Evolutionary conservation across 768 basidiomycete genomes (phyloP).

Genomic region (Agrocybe praecox): DNA sequence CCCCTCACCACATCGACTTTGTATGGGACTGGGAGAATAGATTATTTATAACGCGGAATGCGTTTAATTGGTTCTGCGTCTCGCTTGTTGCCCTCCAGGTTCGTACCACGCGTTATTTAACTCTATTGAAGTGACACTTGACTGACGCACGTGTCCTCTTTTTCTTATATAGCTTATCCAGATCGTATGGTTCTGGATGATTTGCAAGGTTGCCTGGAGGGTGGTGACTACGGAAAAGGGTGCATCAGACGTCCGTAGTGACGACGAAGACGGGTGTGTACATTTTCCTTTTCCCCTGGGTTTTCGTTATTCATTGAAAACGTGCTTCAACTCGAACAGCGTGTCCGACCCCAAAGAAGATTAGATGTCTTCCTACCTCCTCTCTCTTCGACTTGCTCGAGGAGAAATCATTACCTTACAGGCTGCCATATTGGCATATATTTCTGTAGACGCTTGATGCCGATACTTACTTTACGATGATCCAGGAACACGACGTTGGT

Average conservation of each 20-base stretch:
- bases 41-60: conserved; percentile 50
- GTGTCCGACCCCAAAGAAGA: conserved; percentile 35
- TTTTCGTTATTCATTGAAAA: not conserved
- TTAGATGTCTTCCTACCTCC: conserved; percentile 5
- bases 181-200: conserved; percentile 85
- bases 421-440: conserved; percentile 6
- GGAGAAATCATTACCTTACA: conserved; percentile 2
- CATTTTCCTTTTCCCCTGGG: not conserved
- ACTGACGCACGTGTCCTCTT: conserved; percentile 11
- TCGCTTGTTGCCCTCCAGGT: conserved; percentile 70
- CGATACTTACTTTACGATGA: conserved; percentile 14
- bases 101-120: not conserved
- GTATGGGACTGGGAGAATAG: conserved; percentile 63
- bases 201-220: conserved; percentile 79
- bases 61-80: conserved; percentile 49
- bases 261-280: conserved; percentile 66
- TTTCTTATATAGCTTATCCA: conserved; percentile 66
- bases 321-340: conserved; percentile 5
- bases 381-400: not conserved
- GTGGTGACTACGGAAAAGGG: conserved; percentile 72
- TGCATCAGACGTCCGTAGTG: conserved; percentile 85
- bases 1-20: conserved; percentile 48
- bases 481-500: not conserved
- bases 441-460: conserved; percentile 8
- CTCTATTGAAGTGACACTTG: not conserved